These are phyloP conservation scores for Erodium texanum DNA, from an alignment of 441 rosid genomes.

Conservation along the genomic window DNA sequence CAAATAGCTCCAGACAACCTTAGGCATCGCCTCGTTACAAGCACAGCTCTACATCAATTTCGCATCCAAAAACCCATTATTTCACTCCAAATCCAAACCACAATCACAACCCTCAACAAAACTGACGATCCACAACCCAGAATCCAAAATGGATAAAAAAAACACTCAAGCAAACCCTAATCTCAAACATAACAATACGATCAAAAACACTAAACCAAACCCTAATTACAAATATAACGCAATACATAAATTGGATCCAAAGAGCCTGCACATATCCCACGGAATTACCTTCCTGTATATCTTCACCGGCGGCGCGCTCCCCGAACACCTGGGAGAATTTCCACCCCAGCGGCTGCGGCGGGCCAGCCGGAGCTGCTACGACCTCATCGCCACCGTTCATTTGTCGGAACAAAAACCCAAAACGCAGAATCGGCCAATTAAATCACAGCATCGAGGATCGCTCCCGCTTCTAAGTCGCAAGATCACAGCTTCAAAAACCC, in stretches of 20 bases:
- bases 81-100: not conserved
- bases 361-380: conserved; percentile 26
- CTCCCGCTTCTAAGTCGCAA: no score
- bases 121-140: not conserved
- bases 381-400: conserved; percentile 55
- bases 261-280: not conserved
- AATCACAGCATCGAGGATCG: not conserved
- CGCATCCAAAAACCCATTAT: not conserved
- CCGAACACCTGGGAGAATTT: conserved; percentile 73
- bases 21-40: not conserved
- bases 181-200: not conserved
- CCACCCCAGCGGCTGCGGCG: conserved; percentile 43
- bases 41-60: not conserved
- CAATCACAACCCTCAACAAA: not conserved
- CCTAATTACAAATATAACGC: not conserved
- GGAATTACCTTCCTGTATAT: conserved; percentile 61
- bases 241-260: not conserved
- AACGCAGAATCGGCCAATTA: not conserved
- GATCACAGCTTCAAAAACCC: not conserved
- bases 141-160: not conserved
- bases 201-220: conserved; percentile 3
- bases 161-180: no score
- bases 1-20: not conserved
- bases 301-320: conserved; percentile 64
- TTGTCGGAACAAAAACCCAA: not conserved